A percentile compares a stretch with the other conserved stretches of the same genome.
phyloP scores from a whole-genome alignment of 176 grass and related monocot species.

The Tuctoria greenei region DNA sequence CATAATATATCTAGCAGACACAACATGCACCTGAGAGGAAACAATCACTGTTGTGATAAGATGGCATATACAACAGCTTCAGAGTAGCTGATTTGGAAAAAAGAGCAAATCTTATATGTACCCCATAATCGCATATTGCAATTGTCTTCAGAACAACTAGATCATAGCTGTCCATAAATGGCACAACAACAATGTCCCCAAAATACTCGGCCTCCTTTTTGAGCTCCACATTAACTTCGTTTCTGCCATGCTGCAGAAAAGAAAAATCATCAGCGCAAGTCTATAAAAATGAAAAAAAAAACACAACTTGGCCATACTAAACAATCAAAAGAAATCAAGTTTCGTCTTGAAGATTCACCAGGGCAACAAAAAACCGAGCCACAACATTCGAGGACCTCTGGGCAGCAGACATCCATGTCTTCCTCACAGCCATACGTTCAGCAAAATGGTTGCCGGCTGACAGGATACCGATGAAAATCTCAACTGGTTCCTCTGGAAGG shows the following conservation, averaged over 20 bases:
- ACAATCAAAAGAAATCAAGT: slow-evolving; percentile 8
- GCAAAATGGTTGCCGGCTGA: slow-evolving; percentile 97
- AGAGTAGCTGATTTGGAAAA: slow-evolving; percentile 27
- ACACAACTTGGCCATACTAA: neutral
- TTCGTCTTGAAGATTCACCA: slow-evolving; percentile 60
- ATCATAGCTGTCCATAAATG: slow-evolving; percentile 96
- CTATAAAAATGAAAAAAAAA: neutral
- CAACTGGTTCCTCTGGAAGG: slow-evolving; percentile 57
- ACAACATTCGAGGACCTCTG: slow-evolving; percentile 62
- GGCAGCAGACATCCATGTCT: slow-evolving; percentile 89
- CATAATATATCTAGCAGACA: slow-evolving; percentile 92
- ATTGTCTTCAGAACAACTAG: slow-evolving; percentile 93
- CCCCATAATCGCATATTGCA: slow-evolving; percentile 95
- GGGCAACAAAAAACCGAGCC: slow-evolving; percentile 89
- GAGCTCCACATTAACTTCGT: slow-evolving; percentile 80
- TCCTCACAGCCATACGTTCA: slow-evolving; percentile 93
- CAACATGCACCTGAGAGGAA: slow-evolving; percentile 51
- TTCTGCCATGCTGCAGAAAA: slow-evolving; percentile 67
- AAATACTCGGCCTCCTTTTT: slow-evolving; percentile 92
- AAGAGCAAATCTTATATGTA: slow-evolving; percentile 45
- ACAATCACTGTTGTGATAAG: neutral
- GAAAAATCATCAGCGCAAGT: slow-evolving; percentile 30
- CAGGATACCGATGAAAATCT: slow-evolving; percentile 93
- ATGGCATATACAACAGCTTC: neutral
- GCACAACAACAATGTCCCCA: slow-evolving; percentile 92